Evolutionary conservation across 768 basidiomycete genomes (phyloP).

Genomic region (Tylopilus sp.): DNA sequence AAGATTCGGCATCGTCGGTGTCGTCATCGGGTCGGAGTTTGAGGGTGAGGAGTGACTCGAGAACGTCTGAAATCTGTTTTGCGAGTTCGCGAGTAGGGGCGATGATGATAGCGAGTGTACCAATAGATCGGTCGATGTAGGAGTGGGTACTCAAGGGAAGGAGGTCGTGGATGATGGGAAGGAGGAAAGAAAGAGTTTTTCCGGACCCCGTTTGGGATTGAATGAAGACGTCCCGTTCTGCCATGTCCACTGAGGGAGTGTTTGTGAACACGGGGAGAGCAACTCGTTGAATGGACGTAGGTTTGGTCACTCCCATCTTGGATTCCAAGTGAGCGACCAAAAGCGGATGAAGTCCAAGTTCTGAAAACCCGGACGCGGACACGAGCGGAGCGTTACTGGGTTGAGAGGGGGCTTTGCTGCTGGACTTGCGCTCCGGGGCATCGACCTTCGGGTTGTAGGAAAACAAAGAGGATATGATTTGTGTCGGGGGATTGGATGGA

Average conservation of each 20-base stretch:
- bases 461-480: conserved; percentile 88
- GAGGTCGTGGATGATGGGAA: conserved; percentile 94
- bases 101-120: conserved; percentile 91
- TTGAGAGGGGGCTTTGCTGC: conserved; percentile 28
- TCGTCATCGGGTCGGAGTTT: conserved; percentile 62
- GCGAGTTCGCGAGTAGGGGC: conserved; percentile 95
- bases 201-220: conserved; percentile 98
- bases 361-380: conserved; percentile 74
- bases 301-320: conserved; percentile 81
- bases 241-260: conserved; percentile 33
- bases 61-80: conserved; percentile 95
- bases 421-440: conserved; percentile 29
- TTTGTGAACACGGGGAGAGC: conserved; percentile 61
- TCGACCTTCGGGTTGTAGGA: conserved; percentile 75
- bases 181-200: conserved; percentile 89
- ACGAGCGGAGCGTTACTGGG: conserved; percentile 84
- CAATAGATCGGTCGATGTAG: conserved; percentile 92
- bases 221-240: conserved; percentile 77
- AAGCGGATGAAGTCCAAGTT: conserved; percentile 80
- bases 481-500: conserved; percentile 37
- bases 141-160: conserved; percentile 86
- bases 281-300: conserved; percentile 87
- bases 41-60: conserved; percentile 75
- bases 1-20: conserved; percentile 42
- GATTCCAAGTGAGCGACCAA: conserved; percentile 69